Conservation (phyloP, 2,329 filamentous ascomycete species). For the Phaeosphaeria sp. region DNA sequence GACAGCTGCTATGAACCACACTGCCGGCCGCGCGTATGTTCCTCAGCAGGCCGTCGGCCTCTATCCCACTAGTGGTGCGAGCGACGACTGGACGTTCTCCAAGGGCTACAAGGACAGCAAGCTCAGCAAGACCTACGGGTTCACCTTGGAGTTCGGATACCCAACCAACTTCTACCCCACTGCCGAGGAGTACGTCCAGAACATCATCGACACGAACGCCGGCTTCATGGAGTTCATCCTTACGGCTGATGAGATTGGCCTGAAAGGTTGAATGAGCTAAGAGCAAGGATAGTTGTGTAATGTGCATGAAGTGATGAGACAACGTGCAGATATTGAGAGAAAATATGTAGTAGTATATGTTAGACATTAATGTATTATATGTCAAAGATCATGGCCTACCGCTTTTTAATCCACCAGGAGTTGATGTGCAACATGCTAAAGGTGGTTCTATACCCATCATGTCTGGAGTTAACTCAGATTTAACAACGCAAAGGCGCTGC, state of each 20-base stretch:
- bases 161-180: constrained; percentile 52
- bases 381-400: not conserved
- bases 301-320: not conserved
- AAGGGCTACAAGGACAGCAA: constrained; percentile 45
- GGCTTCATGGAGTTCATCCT: constrained; percentile 53
- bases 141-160: constrained; percentile 52
- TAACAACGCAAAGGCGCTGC: too few species aligned
- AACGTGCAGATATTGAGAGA: not conserved
- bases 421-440: too few species aligned
- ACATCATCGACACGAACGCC: constrained; percentile 52
- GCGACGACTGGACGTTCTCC: constrained; percentile 49
- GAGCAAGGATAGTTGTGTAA: not conserved
- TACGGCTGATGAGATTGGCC: constrained; percentile 41
- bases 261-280: constrained; percentile 23
- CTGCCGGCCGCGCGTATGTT: constrained; percentile 42
- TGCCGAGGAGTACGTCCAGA: constrained; percentile 47
- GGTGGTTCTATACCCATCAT: too few species aligned
- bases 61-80: constrained; percentile 48
- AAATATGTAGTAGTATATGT: constrained; percentile 2
- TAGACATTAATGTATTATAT: constrained; percentile 5
- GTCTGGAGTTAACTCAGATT: too few species aligned
- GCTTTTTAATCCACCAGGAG: too few species aligned
- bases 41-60: constrained; percentile 46
- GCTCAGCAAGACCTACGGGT: constrained; percentile 50
- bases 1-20: constrained; percentile 43